Conservation (phyloP, 306 rosid species). For the Lathyrus aphaca region DNA sequence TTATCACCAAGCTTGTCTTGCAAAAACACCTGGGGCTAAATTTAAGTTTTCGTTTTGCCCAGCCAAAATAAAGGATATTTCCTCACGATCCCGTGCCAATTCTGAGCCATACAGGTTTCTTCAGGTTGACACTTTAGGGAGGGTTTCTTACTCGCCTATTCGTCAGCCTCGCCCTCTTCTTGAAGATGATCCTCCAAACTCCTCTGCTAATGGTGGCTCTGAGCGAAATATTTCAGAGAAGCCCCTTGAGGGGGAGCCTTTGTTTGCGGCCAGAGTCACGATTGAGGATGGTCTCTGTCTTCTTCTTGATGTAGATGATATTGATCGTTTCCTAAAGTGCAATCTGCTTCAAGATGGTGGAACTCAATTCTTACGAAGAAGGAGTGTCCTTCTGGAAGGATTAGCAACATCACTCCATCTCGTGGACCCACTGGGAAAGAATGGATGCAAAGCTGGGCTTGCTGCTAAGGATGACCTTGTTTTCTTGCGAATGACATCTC, state of each 20-base stretch:
- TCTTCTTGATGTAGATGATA: constrained; percentile 63
- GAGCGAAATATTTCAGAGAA: constrained; percentile 52
- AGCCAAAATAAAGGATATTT: constrained; percentile 53
- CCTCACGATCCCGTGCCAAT: constrained; percentile 50
- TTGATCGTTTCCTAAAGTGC: constrained; percentile 51
- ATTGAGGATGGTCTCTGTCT: constrained; percentile 60
- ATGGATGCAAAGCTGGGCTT: constrained; percentile 53
- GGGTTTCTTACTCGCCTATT: constrained; percentile 53
- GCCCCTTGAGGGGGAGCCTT: constrained; percentile 59
- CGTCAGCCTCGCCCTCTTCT: constrained; percentile 59
- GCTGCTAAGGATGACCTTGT: constrained; percentile 58
- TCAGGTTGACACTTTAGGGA: constrained; percentile 52
- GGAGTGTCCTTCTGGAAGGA: constrained; percentile 59
- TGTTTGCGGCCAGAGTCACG: constrained; percentile 62
- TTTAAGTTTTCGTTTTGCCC: constrained; percentile 55
- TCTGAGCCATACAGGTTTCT: constrained; percentile 48
- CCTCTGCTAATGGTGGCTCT: constrained; percentile 45
- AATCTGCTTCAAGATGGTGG: constrained; percentile 60
- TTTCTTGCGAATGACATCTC: constrained; percentile 52
- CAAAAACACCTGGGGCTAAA: constrained; percentile 46
- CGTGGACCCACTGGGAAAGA: constrained; percentile 62
- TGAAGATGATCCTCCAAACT: constrained; percentile 54
- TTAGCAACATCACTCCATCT: constrained; percentile 59
- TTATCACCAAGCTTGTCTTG: constrained; percentile 61
- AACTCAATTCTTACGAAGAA: constrained; percentile 52